These are phyloP conservation scores for Lyophyllum shimeji DNA, from an alignment of 768 basidiomycete species.

Conservation along the genomic window DNA sequence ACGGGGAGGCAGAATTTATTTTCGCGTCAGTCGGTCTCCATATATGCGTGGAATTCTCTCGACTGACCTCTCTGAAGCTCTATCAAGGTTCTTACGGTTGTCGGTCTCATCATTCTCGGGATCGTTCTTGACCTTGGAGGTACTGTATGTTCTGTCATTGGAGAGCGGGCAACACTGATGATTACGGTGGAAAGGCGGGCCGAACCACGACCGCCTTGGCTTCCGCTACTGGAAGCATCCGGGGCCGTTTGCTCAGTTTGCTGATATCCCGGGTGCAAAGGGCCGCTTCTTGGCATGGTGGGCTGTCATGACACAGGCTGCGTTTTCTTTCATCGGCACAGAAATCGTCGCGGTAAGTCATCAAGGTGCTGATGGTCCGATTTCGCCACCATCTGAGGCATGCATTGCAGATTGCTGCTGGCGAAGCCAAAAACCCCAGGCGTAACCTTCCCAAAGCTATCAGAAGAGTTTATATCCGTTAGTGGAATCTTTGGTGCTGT, in stretches of 20 bases:
- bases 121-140: slow-evolving; percentile 81
- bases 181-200: slow-evolving; percentile 54
- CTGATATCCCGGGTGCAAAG: slow-evolving; percentile 59
- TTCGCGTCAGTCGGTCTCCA: slow-evolving; percentile 59
- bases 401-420: slow-evolving; percentile 74
- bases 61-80: slow-evolving; percentile 38
- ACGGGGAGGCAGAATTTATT: slow-evolving; percentile 84
- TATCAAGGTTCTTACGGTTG: slow-evolving; percentile 88
- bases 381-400: background rate
- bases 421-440: slow-evolving; percentile 89
- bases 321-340: slow-evolving; percentile 91
- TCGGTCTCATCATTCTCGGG: slow-evolving; percentile 67
- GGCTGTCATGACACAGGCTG: slow-evolving; percentile 75
- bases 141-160: slow-evolving; percentile 16
- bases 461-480: slow-evolving; percentile 69
- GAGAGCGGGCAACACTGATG: background rate
- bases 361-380: background rate
- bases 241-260: slow-evolving; percentile 81
- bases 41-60: background rate
- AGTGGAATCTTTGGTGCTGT: slow-evolving; percentile 9
- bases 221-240: slow-evolving; percentile 87
- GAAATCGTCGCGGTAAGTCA: slow-evolving; percentile 87
- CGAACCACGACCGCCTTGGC: slow-evolving; percentile 70
- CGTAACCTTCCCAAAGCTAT: slow-evolving; percentile 64
- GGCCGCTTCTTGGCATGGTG: slow-evolving; percentile 72